Conservation (phyloP, 2,329 filamentous ascomycete genomes). For the Ramularia collo-cygni region DNA sequence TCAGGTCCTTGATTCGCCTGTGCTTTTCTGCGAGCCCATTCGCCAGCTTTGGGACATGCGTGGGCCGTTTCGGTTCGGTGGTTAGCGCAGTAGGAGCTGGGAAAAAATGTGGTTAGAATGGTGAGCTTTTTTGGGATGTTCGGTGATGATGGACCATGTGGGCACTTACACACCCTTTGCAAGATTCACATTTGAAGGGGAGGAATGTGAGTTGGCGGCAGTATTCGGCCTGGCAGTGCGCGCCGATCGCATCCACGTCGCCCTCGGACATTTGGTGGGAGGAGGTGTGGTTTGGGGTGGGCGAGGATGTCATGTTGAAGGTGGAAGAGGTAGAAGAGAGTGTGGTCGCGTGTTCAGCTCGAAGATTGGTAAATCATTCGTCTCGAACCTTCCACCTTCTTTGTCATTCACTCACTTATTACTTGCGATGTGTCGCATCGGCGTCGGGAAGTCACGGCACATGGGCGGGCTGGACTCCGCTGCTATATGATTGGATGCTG, state of each 20-base stretch:
- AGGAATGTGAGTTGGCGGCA: conserved; percentile 96
- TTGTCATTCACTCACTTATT: too few relatives aligned
- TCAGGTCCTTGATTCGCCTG: conserved; percentile 28
- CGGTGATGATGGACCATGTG: too few relatives aligned
- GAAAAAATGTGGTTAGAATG: conserved; percentile 3
- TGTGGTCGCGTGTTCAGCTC: too few relatives aligned
- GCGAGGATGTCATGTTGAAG: conserved; percentile 10
- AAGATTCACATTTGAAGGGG: conserved; percentile 89
- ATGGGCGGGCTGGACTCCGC: too few relatives aligned
- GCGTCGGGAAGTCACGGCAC: too few relatives aligned
- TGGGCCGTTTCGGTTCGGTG: conserved; percentile 84
- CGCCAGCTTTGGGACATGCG: conserved; percentile 55
- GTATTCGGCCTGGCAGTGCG: conserved; percentile 83
- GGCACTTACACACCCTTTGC: conserved; percentile 45
- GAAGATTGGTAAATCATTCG: too few relatives aligned
- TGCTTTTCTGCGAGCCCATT: conserved; percentile 50
- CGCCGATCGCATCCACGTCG: conserved; percentile 79
- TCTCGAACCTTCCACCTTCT: too few relatives aligned
- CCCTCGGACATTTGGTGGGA: conserved; percentile 67
- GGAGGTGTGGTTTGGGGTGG: conserved; percentile 11
- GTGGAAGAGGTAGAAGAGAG: neutral
- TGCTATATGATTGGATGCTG: too few relatives aligned
- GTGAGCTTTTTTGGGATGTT: too few relatives aligned
- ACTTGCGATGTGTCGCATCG: too few relatives aligned
- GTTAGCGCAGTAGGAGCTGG: conserved; percentile 69